phyloP scores from a whole-genome alignment of 2,329 filamentous ascomycete genomes.

The Penicillium sp. region DNA sequence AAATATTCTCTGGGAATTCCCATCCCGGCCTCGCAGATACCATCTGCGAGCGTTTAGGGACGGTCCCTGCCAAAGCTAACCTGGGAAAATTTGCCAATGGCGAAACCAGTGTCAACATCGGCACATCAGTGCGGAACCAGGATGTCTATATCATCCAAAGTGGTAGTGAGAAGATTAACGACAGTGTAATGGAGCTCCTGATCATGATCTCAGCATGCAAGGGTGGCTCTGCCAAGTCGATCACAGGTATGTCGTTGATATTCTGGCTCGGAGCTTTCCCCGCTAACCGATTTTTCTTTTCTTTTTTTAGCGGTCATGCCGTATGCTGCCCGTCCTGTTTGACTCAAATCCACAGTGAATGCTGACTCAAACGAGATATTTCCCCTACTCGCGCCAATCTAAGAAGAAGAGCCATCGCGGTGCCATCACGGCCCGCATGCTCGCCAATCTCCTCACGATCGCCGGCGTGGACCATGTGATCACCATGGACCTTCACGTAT shows the following conservation, averaged over 20 bases:
- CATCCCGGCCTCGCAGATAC: conserved; percentile 65
- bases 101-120: conserved; percentile 69
- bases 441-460: conserved; percentile 89
- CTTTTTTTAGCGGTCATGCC: conserved; percentile 46
- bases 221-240: conserved; percentile 92
- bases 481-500: conserved; percentile 87
- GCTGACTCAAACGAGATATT: conserved; percentile 63
- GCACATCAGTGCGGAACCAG: conserved; percentile 81
- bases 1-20: conserved; percentile 68
- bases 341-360: conserved; percentile 28
- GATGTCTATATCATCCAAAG: conserved; percentile 99
- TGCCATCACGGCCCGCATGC: conserved; percentile 94
- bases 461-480: conserved; percentile 97
- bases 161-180: conserved; percentile 93
- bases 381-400: conserved; percentile 98
- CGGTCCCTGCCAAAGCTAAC: conserved; percentile 59
- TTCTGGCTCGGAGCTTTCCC: conserved; percentile 14
- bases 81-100: conserved; percentile 70
- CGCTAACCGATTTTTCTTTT: conserved; percentile 5
- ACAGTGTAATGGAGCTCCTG: conserved; percentile 97
- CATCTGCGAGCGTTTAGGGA: conserved; percentile 67
- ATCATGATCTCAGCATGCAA: conserved; percentile 99
- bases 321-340: conserved; percentile 42
- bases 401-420: conserved; percentile 98
- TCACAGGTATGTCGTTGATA: conserved; percentile 70